A percentile compares a stretch with the other conserved stretches of the same genome.
phyloP scores from a whole-genome alignment of 306 rosid genomes.

The Malus sylvestris region DNA sequence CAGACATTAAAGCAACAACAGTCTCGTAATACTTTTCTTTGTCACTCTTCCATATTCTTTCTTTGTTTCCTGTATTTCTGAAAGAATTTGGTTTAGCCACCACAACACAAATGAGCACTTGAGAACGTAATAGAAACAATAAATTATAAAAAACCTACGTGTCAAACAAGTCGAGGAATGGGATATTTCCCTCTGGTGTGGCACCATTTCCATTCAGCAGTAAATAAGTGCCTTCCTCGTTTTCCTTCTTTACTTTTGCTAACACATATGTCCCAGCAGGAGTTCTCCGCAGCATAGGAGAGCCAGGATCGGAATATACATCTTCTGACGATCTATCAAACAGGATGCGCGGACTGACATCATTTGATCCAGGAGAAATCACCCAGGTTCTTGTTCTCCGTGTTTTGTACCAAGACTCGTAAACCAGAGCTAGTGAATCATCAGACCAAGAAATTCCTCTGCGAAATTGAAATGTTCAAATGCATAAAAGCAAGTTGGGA shows the following conservation, averaged over 20 bases:
- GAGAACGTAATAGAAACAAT: slow-evolving; percentile 10
- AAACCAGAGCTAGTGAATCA: slow-evolving; percentile 80
- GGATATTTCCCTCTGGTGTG: slow-evolving; percentile 89
- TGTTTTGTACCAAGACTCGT: slow-evolving; percentile 98
- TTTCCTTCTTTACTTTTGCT: slow-evolving; percentile 64
- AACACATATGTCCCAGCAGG: slow-evolving; percentile 72
- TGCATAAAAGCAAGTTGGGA: not conserved
- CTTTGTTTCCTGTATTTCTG: slow-evolving; percentile 86
- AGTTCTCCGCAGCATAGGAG: slow-evolving; percentile 91
- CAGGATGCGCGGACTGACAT: slow-evolving; percentile 57
- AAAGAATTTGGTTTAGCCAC: slow-evolving; percentile 39
- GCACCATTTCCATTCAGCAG: slow-evolving; percentile 90
- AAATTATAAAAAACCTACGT: slow-evolving; percentile 50
- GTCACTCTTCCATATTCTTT: slow-evolving; percentile 88
- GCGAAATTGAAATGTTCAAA: slow-evolving; percentile 24
- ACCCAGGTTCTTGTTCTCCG: slow-evolving; percentile 74
- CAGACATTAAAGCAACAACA: slow-evolving; percentile 90
- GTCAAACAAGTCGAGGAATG: slow-evolving; percentile 95
- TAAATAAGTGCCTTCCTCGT: slow-evolving; percentile 52
- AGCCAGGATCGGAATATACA: slow-evolving; percentile 97
- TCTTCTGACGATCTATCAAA: slow-evolving; percentile 98
- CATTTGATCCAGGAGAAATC: slow-evolving; percentile 71
- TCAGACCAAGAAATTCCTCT: slow-evolving; percentile 97
- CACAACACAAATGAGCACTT: slow-evolving; percentile 11
- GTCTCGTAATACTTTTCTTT: slow-evolving; percentile 78